phyloP scores from a whole-genome alignment of 257 asterid genomes.

The Solanum bukasovii region DNA sequence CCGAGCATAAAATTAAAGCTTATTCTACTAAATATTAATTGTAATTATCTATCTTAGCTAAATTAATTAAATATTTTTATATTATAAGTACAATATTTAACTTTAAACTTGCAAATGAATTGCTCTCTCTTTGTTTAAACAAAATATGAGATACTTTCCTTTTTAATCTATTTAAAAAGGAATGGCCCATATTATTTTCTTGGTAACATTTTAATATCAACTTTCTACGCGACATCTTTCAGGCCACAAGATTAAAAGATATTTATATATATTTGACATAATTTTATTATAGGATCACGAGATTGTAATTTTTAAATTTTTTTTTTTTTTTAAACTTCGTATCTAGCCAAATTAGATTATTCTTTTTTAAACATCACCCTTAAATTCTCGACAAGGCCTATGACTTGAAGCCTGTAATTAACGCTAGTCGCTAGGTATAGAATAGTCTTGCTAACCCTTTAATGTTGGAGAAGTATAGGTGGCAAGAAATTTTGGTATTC shows the following conservation, averaged over 20 bases:
- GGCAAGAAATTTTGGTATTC: background rate
- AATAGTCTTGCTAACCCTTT: background rate
- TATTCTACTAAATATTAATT: background rate
- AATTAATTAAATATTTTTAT: background rate
- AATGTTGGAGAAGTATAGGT: conserved; percentile 1
- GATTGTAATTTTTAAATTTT: too few relatives aligned
- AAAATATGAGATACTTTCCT: too few relatives aligned
- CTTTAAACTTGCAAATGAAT: background rate
- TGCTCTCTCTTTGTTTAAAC: too few relatives aligned
- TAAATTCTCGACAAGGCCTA: background rate
- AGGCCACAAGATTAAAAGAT: background rate
- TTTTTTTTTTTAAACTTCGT: accelerated
- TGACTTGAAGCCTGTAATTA: background rate
- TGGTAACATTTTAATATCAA: too few relatives aligned
- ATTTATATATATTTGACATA: too few relatives aligned
- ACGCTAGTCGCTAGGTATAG: background rate
- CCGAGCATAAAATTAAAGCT: background rate
- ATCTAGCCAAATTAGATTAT: too few relatives aligned
- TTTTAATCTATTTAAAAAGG: too few relatives aligned
- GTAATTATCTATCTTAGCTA: background rate
- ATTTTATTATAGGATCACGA: too few relatives aligned
- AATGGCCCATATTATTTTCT: too few relatives aligned
- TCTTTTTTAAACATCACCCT: background rate
- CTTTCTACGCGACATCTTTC: accelerated
- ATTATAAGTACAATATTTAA: background rate